Conservation (phyloP, 148 eudicot species). For the Rhododendron molle region DNA sequence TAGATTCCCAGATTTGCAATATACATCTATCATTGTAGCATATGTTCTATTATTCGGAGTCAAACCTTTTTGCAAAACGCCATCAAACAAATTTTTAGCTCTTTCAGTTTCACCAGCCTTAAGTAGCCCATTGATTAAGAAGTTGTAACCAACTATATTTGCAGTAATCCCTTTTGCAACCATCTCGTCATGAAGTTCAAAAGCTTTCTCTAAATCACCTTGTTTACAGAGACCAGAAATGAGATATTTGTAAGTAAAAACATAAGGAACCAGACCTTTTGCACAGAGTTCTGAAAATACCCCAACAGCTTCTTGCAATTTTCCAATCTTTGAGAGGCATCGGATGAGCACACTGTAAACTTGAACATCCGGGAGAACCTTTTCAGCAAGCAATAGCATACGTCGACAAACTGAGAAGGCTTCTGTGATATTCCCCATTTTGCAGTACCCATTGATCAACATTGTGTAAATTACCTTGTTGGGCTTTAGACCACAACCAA, state of each 20-base stretch:
- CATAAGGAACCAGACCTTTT: constrained; percentile 63
- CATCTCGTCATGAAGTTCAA: constrained; percentile 58
- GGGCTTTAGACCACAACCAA: constrained; percentile 47
- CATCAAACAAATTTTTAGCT: constrained; percentile 52
- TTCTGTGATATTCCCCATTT: constrained; percentile 43
- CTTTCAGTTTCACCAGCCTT: constrained; percentile 50
- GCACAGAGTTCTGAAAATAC: constrained; percentile 40
- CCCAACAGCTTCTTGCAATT: constrained; percentile 49
- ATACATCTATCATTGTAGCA: constrained; percentile 68
- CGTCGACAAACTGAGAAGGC: constrained; percentile 44
- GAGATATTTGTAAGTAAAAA: constrained; percentile 59
- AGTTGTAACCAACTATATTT: constrained; percentile 67
- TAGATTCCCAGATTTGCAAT: constrained; percentile 56
- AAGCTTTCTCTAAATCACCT: constrained; percentile 55
- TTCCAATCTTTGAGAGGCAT: constrained; percentile 63
- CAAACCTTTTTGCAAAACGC: constrained; percentile 40
- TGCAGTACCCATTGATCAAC: constrained; percentile 72
- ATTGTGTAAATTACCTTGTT: constrained; percentile 49
- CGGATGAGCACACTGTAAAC: constrained; percentile 57
- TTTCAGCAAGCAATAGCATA: constrained; percentile 48
- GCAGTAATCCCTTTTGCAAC: constrained; percentile 46
- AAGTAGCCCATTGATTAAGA: constrained; percentile 65
- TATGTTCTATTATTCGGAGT: constrained; percentile 57
- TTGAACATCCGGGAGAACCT: constrained; percentile 48
- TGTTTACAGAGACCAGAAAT: constrained; percentile 65